Conservation (phyloP, 345 rosid genomes). For the Eucalyptus urophylla region DNA sequence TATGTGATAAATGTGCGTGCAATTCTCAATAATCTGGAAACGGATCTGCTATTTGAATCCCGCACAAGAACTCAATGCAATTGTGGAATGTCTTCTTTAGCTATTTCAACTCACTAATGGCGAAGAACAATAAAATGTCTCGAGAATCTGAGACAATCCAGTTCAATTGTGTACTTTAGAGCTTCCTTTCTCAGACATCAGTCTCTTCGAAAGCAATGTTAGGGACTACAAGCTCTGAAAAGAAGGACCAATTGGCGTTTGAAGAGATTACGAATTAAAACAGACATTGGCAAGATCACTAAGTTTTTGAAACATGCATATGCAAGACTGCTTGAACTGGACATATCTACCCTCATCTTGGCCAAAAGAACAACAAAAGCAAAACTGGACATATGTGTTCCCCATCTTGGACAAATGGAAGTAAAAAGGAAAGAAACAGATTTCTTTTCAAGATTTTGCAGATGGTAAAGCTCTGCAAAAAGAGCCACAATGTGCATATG, state of each 20-base stretch:
- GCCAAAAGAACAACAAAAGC: background rate
- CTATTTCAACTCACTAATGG: background rate
- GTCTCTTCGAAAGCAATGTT: constrained; percentile 93
- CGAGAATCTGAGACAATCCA: constrained; percentile 17
- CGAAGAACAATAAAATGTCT: background rate
- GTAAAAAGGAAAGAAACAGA: background rate
- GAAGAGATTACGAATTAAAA: background rate
- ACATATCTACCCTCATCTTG: background rate
- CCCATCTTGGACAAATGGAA: background rate
- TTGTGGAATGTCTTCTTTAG: background rate
- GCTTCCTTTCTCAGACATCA: constrained; percentile 61
- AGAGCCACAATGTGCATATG: background rate
- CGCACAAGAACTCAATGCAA: background rate
- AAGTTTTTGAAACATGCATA: background rate
- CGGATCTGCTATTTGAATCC: background rate
- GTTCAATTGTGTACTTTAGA: constrained; percentile 49
- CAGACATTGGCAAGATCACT: background rate
- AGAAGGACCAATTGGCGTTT: background rate
- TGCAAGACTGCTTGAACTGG: background rate
- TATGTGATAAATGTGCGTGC: background rate
- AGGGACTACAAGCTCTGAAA: constrained; percentile 79
- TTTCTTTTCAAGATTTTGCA: background rate
- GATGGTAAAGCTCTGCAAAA: background rate
- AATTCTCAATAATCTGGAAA: background rate
- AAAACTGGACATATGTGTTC: background rate